Evolutionary conservation across 257 asterid genomes (phyloP).

Genomic region (Nemophila menziesii): DNA sequence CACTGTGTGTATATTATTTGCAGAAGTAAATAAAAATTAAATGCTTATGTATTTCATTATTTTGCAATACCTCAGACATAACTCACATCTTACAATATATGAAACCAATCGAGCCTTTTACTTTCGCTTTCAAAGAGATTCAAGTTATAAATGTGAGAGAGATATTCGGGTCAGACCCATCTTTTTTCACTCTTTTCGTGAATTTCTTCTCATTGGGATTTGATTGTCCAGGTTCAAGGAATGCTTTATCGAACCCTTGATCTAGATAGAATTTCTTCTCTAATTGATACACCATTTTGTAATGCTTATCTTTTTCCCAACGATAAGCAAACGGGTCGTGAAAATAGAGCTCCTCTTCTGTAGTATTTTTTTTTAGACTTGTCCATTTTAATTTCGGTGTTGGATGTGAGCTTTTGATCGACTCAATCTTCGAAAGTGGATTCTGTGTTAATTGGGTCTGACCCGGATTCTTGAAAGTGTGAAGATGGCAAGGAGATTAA

Average conservation of each 20-base stretch:
- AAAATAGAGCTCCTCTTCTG: conserved; percentile 81
- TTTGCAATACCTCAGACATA: too few species aligned
- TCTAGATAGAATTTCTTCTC: conserved; percentile 96
- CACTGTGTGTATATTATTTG: too few species aligned
- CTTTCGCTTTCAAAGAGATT: too few species aligned
- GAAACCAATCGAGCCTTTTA: too few species aligned
- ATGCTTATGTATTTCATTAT: too few species aligned
- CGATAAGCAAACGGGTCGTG: conserved; percentile 81
- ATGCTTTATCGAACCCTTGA: conserved; percentile 90
- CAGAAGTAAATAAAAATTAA: too few species aligned
- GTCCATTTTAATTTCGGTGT: conserved; percentile 25
- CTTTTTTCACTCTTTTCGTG: conserved; percentile 4
- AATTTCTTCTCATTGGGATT: conserved; percentile 17
- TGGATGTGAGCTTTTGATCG: conserved; percentile 35
- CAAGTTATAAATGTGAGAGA: too few species aligned
- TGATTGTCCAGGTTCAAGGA: conserved; percentile 58
- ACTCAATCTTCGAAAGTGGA: conserved; percentile 73
- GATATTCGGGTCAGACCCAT: too few species aligned
- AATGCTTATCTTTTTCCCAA: conserved; percentile 95
- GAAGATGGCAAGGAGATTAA: too few species aligned
- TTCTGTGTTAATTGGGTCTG: conserved; percentile 26
- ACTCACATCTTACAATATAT: too few species aligned
- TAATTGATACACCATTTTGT: conserved; percentile 85
- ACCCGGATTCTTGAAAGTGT: too few species aligned
- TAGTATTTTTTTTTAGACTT: conserved; percentile 66